Base-by-base conservation (phyloP, 768 basidiomycete species). In the Boletellus sp. region DNA sequence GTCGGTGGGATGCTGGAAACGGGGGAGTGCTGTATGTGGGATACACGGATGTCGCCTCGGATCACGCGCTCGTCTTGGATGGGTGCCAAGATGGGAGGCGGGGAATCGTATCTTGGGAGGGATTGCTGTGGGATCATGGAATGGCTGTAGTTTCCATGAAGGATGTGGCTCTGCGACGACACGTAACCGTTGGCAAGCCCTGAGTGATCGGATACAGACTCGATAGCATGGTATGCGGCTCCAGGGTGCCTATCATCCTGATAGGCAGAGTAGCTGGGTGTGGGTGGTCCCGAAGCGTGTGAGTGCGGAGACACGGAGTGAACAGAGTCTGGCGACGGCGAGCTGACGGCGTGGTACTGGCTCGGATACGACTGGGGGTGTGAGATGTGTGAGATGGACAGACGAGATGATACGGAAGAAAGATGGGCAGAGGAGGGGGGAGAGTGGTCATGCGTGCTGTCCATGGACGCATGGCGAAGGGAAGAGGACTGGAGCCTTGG, bases 351-450 rank as follows among this genome's bases (percentile, higher is more conserved):
- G 55, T 51, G 69, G 51, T 60, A 74, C 62, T 55, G 72, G 4
- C 5, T 64, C 42, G 72, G 66, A 50, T 77, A 75, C 19, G 74
- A 65, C 12, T 77, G 76, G 0, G 79, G 78, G 50, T 80, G 78
- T 0, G 79, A 80, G 20, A 82, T 77, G 50, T 81, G 80, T 0
- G 80, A 80, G 22, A 83, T 79, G 6, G 80, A 81, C 36, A 80
- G 76, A 10, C 81, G 76, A n/a, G 79, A 81, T 4, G 73, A 66
- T 3, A 73, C 66, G 4, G 77, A 62, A 0, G 71, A 60, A 8
- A 64, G 62, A 46, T 60, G 66, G 2, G 61, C 58, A 3, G 63
- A 66, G 15, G 64, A 51, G 11, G 64, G 70, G 48, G 52, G 72
- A 40, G 66, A 64, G 20, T 63, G 61, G 35, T 65, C 57, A 13